Conservation (phyloP, 2,329 filamentous ascomycete species). For the Fulvia fulva region DNA sequence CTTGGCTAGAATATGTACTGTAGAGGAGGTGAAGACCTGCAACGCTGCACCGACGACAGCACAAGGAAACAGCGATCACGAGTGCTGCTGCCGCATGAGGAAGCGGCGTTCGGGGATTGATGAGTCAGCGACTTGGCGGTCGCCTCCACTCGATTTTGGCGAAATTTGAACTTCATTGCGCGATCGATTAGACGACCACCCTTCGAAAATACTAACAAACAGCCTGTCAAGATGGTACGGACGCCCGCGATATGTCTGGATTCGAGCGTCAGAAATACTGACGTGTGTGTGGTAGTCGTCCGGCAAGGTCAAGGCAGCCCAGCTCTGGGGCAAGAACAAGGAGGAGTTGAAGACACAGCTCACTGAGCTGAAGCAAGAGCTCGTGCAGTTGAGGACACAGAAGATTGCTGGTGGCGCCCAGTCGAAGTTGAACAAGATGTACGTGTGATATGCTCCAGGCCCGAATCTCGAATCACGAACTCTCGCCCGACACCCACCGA, state of each 20-base stretch:
- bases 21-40: background rate
- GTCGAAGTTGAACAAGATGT: constrained; percentile 98
- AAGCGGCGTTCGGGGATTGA: no score
- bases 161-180: background rate
- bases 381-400: constrained; percentile 94
- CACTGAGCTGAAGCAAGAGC: constrained; percentile 91
- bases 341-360: constrained; percentile 95
- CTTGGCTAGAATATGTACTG: background rate
- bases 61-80: background rate
- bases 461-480: constrained; percentile 1
- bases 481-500: background rate
- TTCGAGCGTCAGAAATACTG: constrained; percentile 11
- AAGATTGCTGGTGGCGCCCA: constrained; percentile 92
- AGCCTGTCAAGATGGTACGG: constrained; percentile 30
- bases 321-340: constrained; percentile 99
- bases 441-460: constrained; percentile 39
- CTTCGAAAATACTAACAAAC: constrained; percentile 19
- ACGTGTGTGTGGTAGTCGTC: constrained; percentile 48
- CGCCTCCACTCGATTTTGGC: no score
- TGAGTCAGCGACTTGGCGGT: background rate
- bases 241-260: background rate
- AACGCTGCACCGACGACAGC: background rate
- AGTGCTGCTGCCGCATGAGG: background rate
- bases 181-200: background rate
- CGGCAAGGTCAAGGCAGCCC: constrained; percentile 84